Conservation (phyloP, 371 early-diverging fungal species). For the Rhizopus sp. region DNA sequence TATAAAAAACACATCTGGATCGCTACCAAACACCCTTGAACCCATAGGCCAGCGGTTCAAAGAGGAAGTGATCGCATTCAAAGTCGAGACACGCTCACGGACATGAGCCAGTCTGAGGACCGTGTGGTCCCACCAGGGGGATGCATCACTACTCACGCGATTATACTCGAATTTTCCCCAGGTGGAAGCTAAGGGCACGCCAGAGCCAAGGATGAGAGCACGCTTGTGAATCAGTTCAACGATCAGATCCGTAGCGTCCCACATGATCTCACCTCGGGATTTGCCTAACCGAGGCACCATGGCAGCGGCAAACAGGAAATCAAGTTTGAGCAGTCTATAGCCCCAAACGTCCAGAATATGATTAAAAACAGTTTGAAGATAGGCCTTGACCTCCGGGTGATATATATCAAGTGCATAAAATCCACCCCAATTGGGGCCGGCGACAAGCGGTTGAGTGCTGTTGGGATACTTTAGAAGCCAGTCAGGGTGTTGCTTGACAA, state of each 20-base stretch:
- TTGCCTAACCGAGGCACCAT: slow-evolving; percentile 57
- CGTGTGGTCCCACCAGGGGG: slow-evolving; percentile 46
- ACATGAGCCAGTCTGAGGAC: slow-evolving; percentile 40
- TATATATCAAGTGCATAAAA: slow-evolving; percentile 61
- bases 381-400: slow-evolving; percentile 41
- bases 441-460: slow-evolving; percentile 29
- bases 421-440: slow-evolving; percentile 55
- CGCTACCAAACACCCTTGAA: slow-evolving; percentile 62
- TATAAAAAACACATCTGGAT: slow-evolving; percentile 61
- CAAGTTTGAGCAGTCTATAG: slow-evolving; percentile 57
- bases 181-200: slow-evolving; percentile 54
- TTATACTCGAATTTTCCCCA: slow-evolving; percentile 58
- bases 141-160: slow-evolving; percentile 62
- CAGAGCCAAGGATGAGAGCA: slow-evolving; percentile 56
- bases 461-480: slow-evolving; percentile 50
- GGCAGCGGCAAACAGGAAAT: slow-evolving; percentile 65
- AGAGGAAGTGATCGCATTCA: slow-evolving; percentile 56
- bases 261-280: slow-evolving; percentile 61
- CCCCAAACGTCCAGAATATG: slow-evolving; percentile 55
- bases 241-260: slow-evolving; percentile 57
- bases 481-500: slow-evolving; percentile 56
- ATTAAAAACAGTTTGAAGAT: slow-evolving; percentile 53
- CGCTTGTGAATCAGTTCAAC: slow-evolving; percentile 46
- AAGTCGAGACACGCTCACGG: slow-evolving; percentile 60
- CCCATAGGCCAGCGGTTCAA: slow-evolving; percentile 56